Conservation (phyloP, 305 asterid species). For the Fraxinus floribunda region DNA sequence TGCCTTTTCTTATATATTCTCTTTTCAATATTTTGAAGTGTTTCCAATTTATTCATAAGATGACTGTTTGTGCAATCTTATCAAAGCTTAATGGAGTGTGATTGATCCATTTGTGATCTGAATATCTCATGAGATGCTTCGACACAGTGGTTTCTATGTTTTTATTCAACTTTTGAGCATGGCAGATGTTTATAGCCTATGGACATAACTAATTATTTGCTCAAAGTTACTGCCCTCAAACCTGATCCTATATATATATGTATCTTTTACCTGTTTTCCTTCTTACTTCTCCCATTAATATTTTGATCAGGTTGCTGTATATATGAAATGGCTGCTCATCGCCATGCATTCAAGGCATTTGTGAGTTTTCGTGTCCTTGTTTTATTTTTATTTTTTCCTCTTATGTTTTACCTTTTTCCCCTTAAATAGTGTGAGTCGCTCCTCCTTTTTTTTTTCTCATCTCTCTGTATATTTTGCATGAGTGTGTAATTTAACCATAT, state of each 20-base stretch:
- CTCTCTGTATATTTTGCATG: background rate
- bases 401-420: background rate
- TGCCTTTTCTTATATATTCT: conserved; percentile 16
- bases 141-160: background rate
- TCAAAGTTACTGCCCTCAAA: background rate
- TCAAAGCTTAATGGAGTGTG: background rate
- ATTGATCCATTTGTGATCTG: background rate
- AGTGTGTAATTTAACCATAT: background rate
- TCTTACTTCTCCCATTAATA: background rate
- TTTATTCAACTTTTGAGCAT: background rate
- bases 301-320: conserved; percentile 84
- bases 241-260: background rate
- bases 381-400: conserved; percentile 2
- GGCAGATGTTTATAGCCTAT: background rate
- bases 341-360: conserved; percentile 96
- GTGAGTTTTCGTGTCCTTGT: conserved; percentile 48
- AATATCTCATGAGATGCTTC: background rate
- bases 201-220: background rate
- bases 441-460: background rate
- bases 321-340: conserved; percentile 99
- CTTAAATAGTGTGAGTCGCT: background rate
- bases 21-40: background rate
- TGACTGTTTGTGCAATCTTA: background rate
- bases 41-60: background rate
- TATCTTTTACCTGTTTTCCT: background rate